phyloP scores from a whole-genome alignment of 345 rosid genomes.

The Ailanthus altissimus region DNA sequence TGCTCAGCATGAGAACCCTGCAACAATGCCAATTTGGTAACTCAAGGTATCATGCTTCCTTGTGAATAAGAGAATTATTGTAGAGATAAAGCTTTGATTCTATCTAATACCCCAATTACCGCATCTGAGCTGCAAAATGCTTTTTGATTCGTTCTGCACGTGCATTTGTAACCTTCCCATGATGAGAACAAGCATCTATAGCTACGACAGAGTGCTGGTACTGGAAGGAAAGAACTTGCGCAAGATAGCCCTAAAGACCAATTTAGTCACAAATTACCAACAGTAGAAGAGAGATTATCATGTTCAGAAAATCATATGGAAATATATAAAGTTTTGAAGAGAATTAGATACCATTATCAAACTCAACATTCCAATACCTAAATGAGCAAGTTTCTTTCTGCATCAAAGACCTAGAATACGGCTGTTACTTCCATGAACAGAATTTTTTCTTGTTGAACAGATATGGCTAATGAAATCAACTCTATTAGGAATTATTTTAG shows the following conservation, averaged over 20 bases:
- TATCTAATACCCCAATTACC: constrained; percentile 60
- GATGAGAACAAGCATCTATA: constrained; percentile 86
- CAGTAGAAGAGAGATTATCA: background rate
- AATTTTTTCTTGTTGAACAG: background rate
- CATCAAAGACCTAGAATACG: background rate
- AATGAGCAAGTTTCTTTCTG: background rate
- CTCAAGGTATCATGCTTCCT: background rate
- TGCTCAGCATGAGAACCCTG: background rate
- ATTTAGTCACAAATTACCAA: constrained; percentile 23
- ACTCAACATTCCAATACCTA: background rate
- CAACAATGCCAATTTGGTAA: background rate
- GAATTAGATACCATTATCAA: background rate
- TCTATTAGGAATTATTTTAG: background rate
- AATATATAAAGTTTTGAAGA: background rate
- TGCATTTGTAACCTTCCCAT: constrained; percentile 72
- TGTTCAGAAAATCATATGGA: constrained; percentile 3
- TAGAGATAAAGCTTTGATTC: background rate
- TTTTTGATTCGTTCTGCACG: constrained; percentile 86
- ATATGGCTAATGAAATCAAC: background rate
- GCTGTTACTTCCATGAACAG: background rate
- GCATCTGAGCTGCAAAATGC: constrained; percentile 70
- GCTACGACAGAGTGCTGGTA: constrained; percentile 79
- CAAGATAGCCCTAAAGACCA: constrained; percentile 72
- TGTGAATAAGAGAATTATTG: background rate
- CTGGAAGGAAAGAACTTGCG: constrained; percentile 90